Percentiles rank a stretch among this genome's conserved stretches.
Conservation (phyloP, 2,329 filamentous ascomycete species). For the Stagonosporopsis vannaccii region DNA sequence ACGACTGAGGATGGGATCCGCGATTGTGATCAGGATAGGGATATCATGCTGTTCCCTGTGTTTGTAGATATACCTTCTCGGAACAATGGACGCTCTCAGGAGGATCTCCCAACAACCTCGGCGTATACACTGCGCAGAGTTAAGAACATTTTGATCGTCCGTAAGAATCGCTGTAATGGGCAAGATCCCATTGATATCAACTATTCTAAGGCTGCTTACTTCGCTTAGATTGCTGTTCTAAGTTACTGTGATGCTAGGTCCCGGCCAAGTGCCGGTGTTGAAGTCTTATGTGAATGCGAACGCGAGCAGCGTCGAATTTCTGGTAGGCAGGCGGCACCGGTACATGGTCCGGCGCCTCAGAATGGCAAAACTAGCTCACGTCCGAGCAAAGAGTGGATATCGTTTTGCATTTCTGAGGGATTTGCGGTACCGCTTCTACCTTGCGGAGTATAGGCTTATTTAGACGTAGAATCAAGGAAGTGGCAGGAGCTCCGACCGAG, state of each 20-base stretch:
- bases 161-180: not conserved
- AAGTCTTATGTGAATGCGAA: slow-evolving; percentile 1
- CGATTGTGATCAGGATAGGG: not conserved
- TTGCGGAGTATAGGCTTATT: no score
- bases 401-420: not conserved
- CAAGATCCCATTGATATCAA: not conserved
- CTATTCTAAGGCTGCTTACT: not conserved
- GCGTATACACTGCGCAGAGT: not conserved
- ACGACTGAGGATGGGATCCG: not conserved
- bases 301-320: not conserved
- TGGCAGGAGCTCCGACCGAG: no score
- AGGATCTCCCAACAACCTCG: not conserved
- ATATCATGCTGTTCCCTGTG: not conserved
- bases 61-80: not conserved
- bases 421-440: no score
- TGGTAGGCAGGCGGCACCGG: not conserved
- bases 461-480: no score
- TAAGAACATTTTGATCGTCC: not conserved
- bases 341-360: not conserved
- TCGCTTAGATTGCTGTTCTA: not conserved
- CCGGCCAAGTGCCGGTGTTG: not conserved
- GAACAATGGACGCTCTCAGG: not conserved
- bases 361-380: not conserved
- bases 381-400: not conserved
- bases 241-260: not conserved